phyloP scores from a whole-genome alignment of 2,329 filamentous ascomycete genomes.

The Biscogniauxia marginata region DNA sequence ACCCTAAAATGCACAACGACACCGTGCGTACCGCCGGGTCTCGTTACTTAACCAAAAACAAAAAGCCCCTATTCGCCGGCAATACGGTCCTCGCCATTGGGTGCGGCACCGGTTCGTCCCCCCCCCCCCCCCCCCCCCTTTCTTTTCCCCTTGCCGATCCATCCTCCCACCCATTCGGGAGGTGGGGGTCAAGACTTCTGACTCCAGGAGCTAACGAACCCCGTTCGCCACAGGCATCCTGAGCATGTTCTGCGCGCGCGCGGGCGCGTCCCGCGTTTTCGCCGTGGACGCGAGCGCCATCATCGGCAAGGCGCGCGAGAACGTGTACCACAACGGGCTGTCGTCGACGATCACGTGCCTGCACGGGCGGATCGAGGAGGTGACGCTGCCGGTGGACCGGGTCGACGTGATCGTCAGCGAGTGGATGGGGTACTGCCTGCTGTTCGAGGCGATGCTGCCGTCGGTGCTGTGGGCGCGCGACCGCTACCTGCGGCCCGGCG shows the following conservation, averaged over 20 bases:
- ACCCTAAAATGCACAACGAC: too few relatives aligned
- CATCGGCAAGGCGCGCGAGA: constrained; percentile 81
- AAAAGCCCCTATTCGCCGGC: too few relatives aligned
- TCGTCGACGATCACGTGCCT: constrained; percentile 73
- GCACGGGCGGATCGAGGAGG: constrained; percentile 85
- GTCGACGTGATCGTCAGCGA: constrained; percentile 96
- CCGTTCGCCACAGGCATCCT: constrained; percentile 62
- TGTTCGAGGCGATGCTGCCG: constrained; percentile 95
- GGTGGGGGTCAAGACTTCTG: background rate
- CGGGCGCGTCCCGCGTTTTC: constrained; percentile 81
- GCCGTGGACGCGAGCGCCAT: constrained; percentile 93
- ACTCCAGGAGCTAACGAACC: background rate
- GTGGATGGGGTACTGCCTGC: constrained; percentile 95
- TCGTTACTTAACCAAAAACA: too few relatives aligned
- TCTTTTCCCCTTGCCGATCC: background rate
- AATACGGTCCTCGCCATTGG: too few relatives aligned
- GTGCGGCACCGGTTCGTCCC: constrained; percentile 19
- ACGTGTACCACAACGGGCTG: constrained; percentile 78
- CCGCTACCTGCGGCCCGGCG: constrained; percentile 73
- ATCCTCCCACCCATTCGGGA: background rate
- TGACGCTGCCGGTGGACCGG: constrained; percentile 70
- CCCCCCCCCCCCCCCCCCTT: background rate
- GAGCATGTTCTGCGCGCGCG: constrained; percentile 91
- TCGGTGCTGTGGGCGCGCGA: constrained; percentile 88
- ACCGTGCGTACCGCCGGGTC: too few relatives aligned